These are phyloP conservation scores for Rubia tinctorum DNA, from an alignment of 305 asterid genomes.

Conservation along the genomic window DNA sequence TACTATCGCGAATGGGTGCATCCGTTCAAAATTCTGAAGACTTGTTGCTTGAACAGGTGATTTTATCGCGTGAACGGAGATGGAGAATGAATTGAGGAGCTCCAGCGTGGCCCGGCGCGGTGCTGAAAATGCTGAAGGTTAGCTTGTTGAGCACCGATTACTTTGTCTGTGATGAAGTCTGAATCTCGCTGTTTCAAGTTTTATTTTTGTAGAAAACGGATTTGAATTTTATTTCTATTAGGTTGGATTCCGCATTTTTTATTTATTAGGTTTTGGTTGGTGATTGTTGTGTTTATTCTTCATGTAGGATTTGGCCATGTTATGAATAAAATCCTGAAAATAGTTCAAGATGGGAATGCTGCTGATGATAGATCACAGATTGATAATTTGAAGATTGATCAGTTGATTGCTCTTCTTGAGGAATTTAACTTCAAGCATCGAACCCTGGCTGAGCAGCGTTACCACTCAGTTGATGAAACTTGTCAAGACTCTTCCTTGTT, in stretches of 20 bases:
- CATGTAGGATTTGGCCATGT: constrained; percentile 53
- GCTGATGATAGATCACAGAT: constrained; percentile 20
- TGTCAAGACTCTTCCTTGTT: constrained; percentile 24
- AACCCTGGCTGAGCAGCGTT: constrained; percentile 42
- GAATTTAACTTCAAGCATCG: constrained; percentile 49
- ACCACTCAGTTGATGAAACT: constrained; percentile 29
- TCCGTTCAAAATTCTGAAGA: background rate
- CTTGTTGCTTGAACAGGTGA: background rate
- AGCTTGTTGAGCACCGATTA: constrained; percentile 7
- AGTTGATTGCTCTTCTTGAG: constrained; percentile 44
- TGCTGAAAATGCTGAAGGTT: constrained; percentile 54
- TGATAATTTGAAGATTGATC: constrained; percentile 25
- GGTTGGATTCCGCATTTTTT: background rate
- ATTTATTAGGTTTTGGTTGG: background rate
- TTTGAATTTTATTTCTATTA: background rate
- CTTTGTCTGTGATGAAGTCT: background rate
- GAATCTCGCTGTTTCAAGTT: background rate
- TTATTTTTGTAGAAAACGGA: background rate
- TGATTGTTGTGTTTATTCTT: constrained; percentile 5
- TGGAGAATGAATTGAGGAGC: constrained; percentile 49
- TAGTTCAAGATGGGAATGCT: constrained; percentile 35
- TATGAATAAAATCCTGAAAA: constrained; percentile 41
- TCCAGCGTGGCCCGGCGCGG: constrained; percentile 24
- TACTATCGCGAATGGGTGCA: background rate
- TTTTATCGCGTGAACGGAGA: constrained; percentile 10